Percentiles rank a stretch among this genome's conserved stretches.
Evolutionary conservation across 768 basidiomycete genomes (phyloP).

Genomic region (Kockovaella imperatae): DNA sequence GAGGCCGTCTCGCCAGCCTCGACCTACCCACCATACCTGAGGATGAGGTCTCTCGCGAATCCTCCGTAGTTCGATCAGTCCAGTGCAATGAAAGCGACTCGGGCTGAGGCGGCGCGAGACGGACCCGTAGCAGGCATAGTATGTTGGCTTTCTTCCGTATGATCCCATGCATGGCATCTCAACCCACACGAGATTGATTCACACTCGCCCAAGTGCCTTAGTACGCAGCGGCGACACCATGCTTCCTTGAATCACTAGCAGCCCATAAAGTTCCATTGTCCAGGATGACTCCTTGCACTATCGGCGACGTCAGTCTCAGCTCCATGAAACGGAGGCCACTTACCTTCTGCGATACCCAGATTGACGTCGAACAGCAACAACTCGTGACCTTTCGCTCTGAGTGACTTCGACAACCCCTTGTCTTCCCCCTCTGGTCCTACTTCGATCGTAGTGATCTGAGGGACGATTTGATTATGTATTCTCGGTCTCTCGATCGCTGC

Average conservation of each 20-base stretch:
- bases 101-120: too few species aligned
- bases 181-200: too few species aligned
- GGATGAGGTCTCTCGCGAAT: too few species aligned
- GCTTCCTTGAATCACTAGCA: conserved; percentile 84
- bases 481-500: conserved; percentile 75
- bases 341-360: conserved; percentile 46
- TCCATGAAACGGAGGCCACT: conserved; percentile 6
- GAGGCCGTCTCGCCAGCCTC: too few species aligned
- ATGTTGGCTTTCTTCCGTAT: too few species aligned
- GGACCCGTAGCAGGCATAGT: too few species aligned
- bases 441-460: conserved; percentile 46
- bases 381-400: conserved; percentile 62
- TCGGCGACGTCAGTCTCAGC: not conserved
- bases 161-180: too few species aligned
- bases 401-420: conserved; percentile 51
- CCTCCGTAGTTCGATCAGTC: too few species aligned
- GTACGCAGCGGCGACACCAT: conserved; percentile 84
- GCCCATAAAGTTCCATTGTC: conserved; percentile 60
- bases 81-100: too few species aligned
- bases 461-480: conserved; percentile 79
- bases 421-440: conserved; percentile 50
- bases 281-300: conserved; percentile 58
- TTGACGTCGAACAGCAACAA: conserved; percentile 62
- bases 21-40: too few species aligned
- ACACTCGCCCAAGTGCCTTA: too few species aligned